Base-by-base conservation (phyloP, 495 filamentous ascomycete species). In the Hyaloscypha finlandica region DNA sequence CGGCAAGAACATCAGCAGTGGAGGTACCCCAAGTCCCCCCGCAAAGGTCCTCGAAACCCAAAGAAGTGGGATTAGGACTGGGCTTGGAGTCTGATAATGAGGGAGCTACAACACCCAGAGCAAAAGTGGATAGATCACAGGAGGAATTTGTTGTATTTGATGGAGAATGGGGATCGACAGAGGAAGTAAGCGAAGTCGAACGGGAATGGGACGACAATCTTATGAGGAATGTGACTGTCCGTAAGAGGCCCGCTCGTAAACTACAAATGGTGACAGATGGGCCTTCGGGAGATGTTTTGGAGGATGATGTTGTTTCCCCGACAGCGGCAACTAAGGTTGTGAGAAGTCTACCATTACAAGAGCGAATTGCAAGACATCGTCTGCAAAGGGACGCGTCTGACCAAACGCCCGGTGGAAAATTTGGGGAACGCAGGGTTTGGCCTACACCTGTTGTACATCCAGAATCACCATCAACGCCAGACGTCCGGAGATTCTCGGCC, bases 171-270 rank as follows among this genome's bases (percentile, higher is more conserved):
- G 76, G 67, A 9, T 45, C 77, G 51, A 52, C 25, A 32, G 63
- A 54, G 25, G 73, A 71, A 63, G 68, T 68, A 22, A 78, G 74
- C 70, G 78, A 81, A 58, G 77, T 79, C 31, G 77, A 81, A 59
- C 74, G 78, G 72, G 85, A 86, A 79, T 86, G 85, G 84, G 81
- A 86, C 68, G 71, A 75, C 63, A 83, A 83, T 74, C 76, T 82
- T 20, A 80, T 80, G 73, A 83, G 82, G 79, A 86, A 86, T 82
- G 84, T 86, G 33, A 81, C 71, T 16, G 78, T 88, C 35, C 80
- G 80, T 65, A 86, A 81, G 69, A 82, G 80, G 61, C 71, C 70
- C 33, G 71, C 59, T 39, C 66, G 63, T 37, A 66, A 70, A 30
- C 69, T 69, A 25, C 64, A 68, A 53, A 58, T 65, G 22, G 65